These are phyloP conservation scores for Vitis cinerea DNA, from an alignment of 164 flowering plant species.

Conservation along the genomic window DNA sequence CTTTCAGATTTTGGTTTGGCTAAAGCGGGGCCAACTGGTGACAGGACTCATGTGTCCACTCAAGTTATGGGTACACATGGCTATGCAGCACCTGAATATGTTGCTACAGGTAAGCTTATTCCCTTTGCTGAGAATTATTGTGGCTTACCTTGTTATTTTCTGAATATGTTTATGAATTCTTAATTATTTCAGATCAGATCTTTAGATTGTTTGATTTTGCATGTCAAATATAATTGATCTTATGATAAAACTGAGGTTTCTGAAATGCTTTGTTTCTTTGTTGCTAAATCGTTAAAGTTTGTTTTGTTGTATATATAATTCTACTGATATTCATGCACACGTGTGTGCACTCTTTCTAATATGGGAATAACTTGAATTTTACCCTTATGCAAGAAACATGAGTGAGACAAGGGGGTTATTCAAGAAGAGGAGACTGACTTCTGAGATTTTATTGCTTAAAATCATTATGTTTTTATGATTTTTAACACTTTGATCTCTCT, in stretches of 20 bases:
- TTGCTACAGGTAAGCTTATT: conserved; percentile 64
- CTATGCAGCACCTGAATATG: conserved; percentile 94
- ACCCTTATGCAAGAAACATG: too few relatives aligned
- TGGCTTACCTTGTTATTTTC: not conserved
- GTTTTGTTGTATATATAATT: too few relatives aligned
- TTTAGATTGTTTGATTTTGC: not conserved
- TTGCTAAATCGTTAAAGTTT: too few relatives aligned
- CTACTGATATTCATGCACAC: too few relatives aligned
- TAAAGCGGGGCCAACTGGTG: conserved; percentile 93
- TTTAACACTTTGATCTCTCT: not conserved
- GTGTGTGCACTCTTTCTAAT: too few relatives aligned
- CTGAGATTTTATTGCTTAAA: not conserved
- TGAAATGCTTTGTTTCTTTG: too few relatives aligned
- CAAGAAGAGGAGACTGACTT: too few relatives aligned
- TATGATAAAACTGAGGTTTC: not conserved
- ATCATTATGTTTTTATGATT: not conserved
- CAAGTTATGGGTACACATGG: conserved; percentile 95
- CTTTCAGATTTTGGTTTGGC: conserved; percentile 96
- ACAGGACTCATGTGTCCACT: conserved; percentile 84
- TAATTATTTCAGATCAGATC: not conserved
- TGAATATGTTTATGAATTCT: not conserved
- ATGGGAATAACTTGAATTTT: too few relatives aligned
- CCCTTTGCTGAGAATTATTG: not conserved
- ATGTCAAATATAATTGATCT: not conserved
- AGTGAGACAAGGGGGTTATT: too few relatives aligned